Conservation (phyloP, 2,329 filamentous ascomycete genomes). For the Exophiala bonariae region DNA sequence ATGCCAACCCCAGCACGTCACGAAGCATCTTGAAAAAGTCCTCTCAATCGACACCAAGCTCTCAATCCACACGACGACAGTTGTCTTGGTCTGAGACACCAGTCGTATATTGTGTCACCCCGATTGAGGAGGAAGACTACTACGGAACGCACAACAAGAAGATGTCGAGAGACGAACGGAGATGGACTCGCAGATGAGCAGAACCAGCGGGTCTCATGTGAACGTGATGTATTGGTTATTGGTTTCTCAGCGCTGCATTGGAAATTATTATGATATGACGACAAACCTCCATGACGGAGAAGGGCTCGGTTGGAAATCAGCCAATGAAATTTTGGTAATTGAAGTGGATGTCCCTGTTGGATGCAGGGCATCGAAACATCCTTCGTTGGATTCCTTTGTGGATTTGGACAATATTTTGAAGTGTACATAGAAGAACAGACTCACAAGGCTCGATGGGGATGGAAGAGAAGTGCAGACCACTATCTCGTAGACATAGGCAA, state of each 20-base stretch:
- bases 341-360: conserved; percentile 1
- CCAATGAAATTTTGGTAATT: too few relatives aligned
- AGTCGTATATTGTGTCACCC: conserved; percentile 47
- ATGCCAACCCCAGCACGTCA: conserved; percentile 44
- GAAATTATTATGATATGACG: conserved; percentile 3
- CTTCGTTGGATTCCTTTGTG: too few relatives aligned
- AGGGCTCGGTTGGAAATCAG: not conserved
- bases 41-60: conserved; percentile 6
- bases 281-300: not conserved
- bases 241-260: conserved; percentile 2
- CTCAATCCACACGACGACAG: conserved; percentile 32
- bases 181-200: conserved; percentile 44
- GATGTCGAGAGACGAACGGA: conserved; percentile 46
- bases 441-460: too few relatives aligned
- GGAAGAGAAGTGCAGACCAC: too few relatives aligned
- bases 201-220: not conserved
- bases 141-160: conserved; percentile 49
- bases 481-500: too few relatives aligned
- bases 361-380: conserved; percentile 4
- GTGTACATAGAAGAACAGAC: too few relatives aligned
- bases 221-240: not conserved
- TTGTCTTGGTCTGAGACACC: conserved; percentile 46
- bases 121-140: conserved; percentile 50
- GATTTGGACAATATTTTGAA: too few relatives aligned
- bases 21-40: conserved; percentile 52